Conservation (phyloP, 441 rosid genomes). For the Hura crepitans region DNA sequence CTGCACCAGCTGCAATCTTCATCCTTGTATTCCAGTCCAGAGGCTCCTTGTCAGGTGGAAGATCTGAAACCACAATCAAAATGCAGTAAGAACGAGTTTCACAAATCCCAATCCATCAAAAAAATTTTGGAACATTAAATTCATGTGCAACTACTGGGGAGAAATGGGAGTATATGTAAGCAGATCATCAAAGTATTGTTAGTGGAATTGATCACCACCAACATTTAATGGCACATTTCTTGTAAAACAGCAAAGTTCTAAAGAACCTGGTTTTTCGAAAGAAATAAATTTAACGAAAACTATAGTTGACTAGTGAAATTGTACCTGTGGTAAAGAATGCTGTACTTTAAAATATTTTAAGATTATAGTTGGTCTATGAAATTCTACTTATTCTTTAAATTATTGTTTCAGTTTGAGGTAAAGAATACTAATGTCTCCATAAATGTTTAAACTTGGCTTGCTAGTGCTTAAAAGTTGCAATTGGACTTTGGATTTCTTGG, state of each 20-base stretch:
- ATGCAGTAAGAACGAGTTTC: conserved; percentile 1
- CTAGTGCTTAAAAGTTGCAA: no score
- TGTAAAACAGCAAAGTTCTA: neutral
- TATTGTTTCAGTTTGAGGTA: neutral
- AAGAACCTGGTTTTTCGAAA: neutral
- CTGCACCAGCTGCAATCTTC: conserved; percentile 99
- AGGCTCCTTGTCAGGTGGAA: conserved; percentile 79
- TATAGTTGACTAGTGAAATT: neutral
- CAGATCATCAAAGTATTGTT: conserved; percentile 1
- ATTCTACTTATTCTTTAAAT: neutral
- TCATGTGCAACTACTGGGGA: neutral
- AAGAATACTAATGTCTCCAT: neutral
- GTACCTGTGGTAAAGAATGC: no score
- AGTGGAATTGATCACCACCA: neutral
- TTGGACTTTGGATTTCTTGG: neutral
- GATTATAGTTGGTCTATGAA: no score
- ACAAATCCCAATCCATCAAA: neutral
- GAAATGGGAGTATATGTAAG: neutral
- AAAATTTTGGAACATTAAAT: conserved; percentile 4
- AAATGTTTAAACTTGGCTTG: neutral
- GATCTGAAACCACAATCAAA: conserved; percentile 46
- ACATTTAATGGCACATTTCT: neutral
- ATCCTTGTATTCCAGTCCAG: conserved; percentile 94
- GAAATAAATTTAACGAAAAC: neutral
- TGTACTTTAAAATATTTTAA: no score